Percentiles rank a stretch among this genome's conserved stretches.
These are phyloP conservation scores for Rhododendron ferrugineum DNA, from an alignment of 148 eudicot species.

Conservation along the genomic window DNA sequence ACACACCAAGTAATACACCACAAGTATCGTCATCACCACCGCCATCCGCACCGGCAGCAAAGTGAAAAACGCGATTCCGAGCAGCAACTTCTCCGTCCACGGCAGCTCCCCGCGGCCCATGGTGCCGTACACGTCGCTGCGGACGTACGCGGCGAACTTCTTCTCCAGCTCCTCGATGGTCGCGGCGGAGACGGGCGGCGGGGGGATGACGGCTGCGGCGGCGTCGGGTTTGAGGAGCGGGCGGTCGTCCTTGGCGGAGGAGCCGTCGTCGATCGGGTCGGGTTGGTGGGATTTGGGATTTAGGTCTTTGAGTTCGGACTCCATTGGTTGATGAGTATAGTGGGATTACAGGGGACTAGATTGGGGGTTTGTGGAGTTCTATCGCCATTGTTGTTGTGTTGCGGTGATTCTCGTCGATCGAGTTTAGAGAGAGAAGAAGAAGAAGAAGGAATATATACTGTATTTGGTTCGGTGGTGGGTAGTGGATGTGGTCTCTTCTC, in stretches of 20 bases:
- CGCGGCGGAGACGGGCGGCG: constrained; percentile 16
- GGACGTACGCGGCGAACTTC: constrained; percentile 70
- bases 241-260: constrained; percentile 27
- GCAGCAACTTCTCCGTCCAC: constrained; percentile 39
- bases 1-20: constrained; percentile 64
- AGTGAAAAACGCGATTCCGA: constrained; percentile 42
- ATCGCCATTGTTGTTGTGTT: constrained; percentile 17
- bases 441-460: not conserved
- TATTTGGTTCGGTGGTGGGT: not conserved
- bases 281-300: constrained; percentile 8
- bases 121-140: constrained; percentile 63
- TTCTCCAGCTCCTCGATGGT: constrained; percentile 54
- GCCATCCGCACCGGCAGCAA: constrained; percentile 54
- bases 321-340: constrained; percentile 25
- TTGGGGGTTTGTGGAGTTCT: not conserved
- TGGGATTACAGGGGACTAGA: not conserved
- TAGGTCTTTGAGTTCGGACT: constrained; percentile 47
- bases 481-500: not conserved
- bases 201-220: constrained; percentile 2
- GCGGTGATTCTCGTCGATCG: not conserved
- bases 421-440: not conserved
- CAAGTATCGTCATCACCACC: constrained; percentile 32
- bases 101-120: constrained; percentile 67
- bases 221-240: constrained; percentile 52
- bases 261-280: constrained; percentile 26